Evolutionary conservation across 192 early-diverging fungal genomes (phyloP), one percentile per base, ranked within the genome.

Genomic region (Umbelopsis vinacea): DNA sequence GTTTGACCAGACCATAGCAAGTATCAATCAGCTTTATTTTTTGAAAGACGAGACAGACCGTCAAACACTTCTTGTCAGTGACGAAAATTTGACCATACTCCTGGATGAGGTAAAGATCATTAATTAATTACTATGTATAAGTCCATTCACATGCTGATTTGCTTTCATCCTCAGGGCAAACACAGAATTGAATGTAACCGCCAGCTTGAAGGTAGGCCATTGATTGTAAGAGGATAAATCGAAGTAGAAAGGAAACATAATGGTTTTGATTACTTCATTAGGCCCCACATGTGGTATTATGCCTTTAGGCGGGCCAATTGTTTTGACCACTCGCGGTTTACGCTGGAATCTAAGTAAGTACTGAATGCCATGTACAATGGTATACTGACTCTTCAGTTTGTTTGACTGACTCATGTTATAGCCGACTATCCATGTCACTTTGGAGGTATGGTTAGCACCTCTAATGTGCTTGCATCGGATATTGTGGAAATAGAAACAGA

Each of bases 241-340:
- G 3, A 63, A 14, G 17, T 63, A 37, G 17, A 35, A 9, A 26
- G 4, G 2, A 19, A 35, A 37, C 2, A n/a, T 21, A 55, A 14
- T 21, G 8, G n/a, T 33, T 15, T 50, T 29, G 4, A 37, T 22
- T 14, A 46, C 9, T 45, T 15, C 45, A 9, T 5, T 26, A 75
- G 79, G 95, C 0, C 93, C 95, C 2, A 92, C 90, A 0, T 98
- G 96, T 73, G 96, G 96, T 23, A 82, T 98, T 0, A 82, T 98
- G 66, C 96, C 96, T 14, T 79, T 98, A 37, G 90, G 91, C 10
- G 86, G 87, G 1, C 81, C 82, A 4, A 80, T 90, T 2, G 81
- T 76, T 11, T 67, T 94, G 46, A 89, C 89, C 0, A 96, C 94
- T 2, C 72, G 45, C 7, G 96, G 96, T 2, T 83, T 98, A 38